Evolutionary conservation across 805 yeast genomes (phyloP), one percentile per base, ranked within the genome.

Genomic region (Starmera pachycereana): DNA sequence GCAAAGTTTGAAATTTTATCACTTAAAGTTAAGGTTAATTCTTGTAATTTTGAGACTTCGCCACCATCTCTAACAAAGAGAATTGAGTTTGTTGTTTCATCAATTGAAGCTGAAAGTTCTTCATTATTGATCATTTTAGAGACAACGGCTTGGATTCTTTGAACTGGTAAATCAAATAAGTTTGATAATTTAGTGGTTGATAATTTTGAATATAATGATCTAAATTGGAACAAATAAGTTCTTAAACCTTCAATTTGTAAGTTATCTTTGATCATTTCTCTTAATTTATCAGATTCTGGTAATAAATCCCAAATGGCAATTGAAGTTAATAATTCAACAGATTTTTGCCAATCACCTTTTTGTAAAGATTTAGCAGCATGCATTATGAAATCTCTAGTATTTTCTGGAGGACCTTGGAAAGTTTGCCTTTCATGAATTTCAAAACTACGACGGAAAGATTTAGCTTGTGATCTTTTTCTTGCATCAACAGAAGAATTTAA

Each of bases 331-430:
- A 85, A 72, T 38, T 76, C 77, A 49, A 77, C 74, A 19, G 95
- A 81, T 51, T 73, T 71, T 47, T 72, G 66, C 97, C 98, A 92
- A 57, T 90, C 86, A 50, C 97, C 96, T 52, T 74, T 74, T 58
- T 84, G 85, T 62, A 92, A 76, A 29, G 86, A 77, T 63, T 80
- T 80, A 33, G 97, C 94, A 37, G 97, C 95, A 61, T 84, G 85
- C 72, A 90, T 80, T 52, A 92, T 81, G 63, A 76, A 85, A 62
- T 92, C 99, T 56, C 94, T 81, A 36, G 94, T 84, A 61, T 89
- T 86, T 66, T 92, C 98, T 40, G 97, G 96, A 37, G 98, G 98
- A 35, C 97, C 98, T 47, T 87, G 86, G 72, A 90, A 92, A 42
- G 82, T 82, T 62, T 89, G 96, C 64, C 90, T 82, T 59, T 89